Evolutionary conservation across 2,329 filamentous ascomycete species (phyloP), one percentile per base, ranked within the genome.

Genomic region (Leptoxyphium fumago): DNA sequence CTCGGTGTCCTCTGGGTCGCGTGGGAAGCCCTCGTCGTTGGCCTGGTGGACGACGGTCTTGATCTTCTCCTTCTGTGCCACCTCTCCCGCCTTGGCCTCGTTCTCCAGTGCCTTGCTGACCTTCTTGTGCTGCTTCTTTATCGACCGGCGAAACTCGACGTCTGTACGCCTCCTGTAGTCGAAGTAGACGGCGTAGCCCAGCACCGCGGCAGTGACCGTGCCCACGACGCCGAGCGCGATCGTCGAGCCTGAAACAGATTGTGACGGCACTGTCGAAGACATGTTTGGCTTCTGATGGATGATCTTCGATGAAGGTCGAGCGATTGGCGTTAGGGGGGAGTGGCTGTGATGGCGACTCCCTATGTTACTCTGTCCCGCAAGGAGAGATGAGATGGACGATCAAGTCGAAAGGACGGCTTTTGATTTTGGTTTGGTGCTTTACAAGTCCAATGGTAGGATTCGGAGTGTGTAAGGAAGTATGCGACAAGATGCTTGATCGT

Each of bases 1-100:
- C 72, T 98, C 91, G 63, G 85, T 87, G 71, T 94, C 87, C 64
- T 96, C 89, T 30, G 89, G 78, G 57, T 87, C 85, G 38, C 75
- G 73, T 41, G 91, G 91, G 74, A 94, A 95, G 45, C 89, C 91
- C 65, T 94, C 87, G 46, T 84, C 82, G 69, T 87, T 84, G 55
- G 88, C 86, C 56, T 82, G 75, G 55, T 86, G 78, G 41, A 96
- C 82, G 43, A 77, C 78, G 45, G 67, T 65, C 66, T 81, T 82
- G 68, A 98, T 84, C 55, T 73, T 70, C 63, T 84, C 74, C 60
- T 80, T 78, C 69, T 84, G 81, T 63, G 73, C 71, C 54, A 74
- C 72, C 50, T 73, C 73, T 52, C 77, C 73, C 47, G 74, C 73
- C 59, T 81, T 76, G 48, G 78, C 80, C 60, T 80, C 74, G 57